Evolutionary conservation across 257 asterid species (phyloP).

Genomic region (Solanum sejunctum): DNA sequence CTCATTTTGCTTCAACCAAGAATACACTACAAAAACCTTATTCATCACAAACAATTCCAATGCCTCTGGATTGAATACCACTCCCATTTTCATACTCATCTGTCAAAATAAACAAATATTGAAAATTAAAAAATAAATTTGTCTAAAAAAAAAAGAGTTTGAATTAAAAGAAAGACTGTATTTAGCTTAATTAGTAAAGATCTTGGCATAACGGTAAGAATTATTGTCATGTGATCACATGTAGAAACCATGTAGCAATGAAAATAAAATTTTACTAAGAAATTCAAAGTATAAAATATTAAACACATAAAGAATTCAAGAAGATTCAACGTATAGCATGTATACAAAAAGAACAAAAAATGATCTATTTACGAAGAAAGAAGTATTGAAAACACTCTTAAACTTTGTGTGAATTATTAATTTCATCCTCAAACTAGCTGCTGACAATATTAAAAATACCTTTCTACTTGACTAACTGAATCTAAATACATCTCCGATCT

Average conservation of each 20-base stretch:
- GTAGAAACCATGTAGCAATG: not conserved
- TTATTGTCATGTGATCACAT: not conserved
- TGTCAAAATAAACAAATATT: not conserved
- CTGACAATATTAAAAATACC: too few relatives aligned
- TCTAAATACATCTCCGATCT: too few relatives aligned
- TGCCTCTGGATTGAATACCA: slow-evolving; percentile 87
- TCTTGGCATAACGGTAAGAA: not conserved
- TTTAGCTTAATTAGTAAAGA: not conserved
- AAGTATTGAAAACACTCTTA: too few relatives aligned
- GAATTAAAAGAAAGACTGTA: not conserved
- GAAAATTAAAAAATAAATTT: not conserved
- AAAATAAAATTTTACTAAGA: not conserved
- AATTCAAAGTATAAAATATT: fast-evolving
- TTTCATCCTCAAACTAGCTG: too few relatives aligned
- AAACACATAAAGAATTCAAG: not conserved
- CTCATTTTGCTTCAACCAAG: slow-evolving; percentile 60
- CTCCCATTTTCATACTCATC: slow-evolving; percentile 78
- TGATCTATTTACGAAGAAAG: not conserved
- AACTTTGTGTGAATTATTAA: too few relatives aligned
- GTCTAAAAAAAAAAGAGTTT: not conserved
- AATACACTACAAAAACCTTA: slow-evolving; percentile 57
- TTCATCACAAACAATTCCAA: slow-evolving; percentile 64
- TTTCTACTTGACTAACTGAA: too few relatives aligned
- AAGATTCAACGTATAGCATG: not conserved
- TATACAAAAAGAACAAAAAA: not conserved